phyloP scores from a whole-genome alignment of 169 alveolate species.

The Plasmodium gallinaceum region DNA sequence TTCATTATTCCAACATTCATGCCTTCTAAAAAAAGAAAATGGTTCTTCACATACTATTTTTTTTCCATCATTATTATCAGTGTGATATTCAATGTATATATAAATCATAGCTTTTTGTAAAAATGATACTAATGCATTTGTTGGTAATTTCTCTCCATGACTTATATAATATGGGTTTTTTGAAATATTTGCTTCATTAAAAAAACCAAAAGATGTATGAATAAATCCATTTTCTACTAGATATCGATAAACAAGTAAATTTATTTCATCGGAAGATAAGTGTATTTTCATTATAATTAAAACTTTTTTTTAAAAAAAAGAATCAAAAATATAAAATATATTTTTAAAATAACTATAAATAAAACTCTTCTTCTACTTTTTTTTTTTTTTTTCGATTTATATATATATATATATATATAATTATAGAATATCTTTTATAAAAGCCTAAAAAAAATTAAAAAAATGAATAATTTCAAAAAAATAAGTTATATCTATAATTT shows the following conservation, averaged over 20 bases:
- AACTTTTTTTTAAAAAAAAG: neutral
- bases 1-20: slow-evolving; percentile 87
- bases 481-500: too few relatives aligned
- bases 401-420: neutral
- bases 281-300: slow-evolving; percentile 87
- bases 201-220: slow-evolving; percentile 90
- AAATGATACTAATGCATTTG: slow-evolving; percentile 90
- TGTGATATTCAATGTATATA: slow-evolving; percentile 90
- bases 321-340: neutral
- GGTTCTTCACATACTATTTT: slow-evolving; percentile 88
- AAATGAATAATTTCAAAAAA: too few relatives aligned
- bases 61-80: slow-evolving; percentile 87
- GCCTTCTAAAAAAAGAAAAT: slow-evolving; percentile 89
- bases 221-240: slow-evolving; percentile 91
- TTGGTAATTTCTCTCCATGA: slow-evolving; percentile 91
- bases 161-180: slow-evolving; percentile 87
- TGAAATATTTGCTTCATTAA: slow-evolving; percentile 87
- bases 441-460: too few relatives aligned
- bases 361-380: neutral
- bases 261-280: slow-evolving; percentile 91
- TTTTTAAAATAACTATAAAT: slow-evolving; percentile 1
- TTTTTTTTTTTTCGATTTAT: neutral
- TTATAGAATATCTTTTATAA: too few relatives aligned
- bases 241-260: slow-evolving; percentile 90
- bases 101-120: slow-evolving; percentile 92